These are phyloP conservation scores for Beauveria sp. DNA, from an alignment of 2,329 filamentous ascomycete species.

Conservation along the genomic window DNA sequence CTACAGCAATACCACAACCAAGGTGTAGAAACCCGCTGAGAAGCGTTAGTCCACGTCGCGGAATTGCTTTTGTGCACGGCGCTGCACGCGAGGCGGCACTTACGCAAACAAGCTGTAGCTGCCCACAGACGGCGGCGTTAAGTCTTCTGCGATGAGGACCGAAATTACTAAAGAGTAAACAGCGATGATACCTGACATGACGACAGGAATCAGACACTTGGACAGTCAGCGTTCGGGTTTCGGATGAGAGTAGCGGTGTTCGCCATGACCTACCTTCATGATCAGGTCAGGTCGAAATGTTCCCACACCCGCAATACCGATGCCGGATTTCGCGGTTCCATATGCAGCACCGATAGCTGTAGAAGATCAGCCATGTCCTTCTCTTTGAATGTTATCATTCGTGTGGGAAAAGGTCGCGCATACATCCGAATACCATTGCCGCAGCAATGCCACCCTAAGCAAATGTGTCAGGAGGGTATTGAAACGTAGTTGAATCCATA, in stretches of 20 bases:
- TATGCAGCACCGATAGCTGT: conserved; percentile 68
- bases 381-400: not conserved
- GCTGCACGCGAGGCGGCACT: conserved; percentile 22
- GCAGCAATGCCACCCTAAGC: conserved; percentile 65
- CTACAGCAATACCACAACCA: conserved; percentile 81
- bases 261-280: conserved; percentile 62
- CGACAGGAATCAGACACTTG: conserved; percentile 75
- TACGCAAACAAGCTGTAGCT: conserved; percentile 81
- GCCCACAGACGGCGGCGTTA: conserved; percentile 58
- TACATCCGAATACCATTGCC: conserved; percentile 82
- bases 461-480: conserved; percentile 9
- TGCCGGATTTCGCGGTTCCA: conserved; percentile 81
- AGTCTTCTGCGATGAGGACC: conserved; percentile 88
- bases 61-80: not conserved
- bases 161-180: conserved; percentile 97
- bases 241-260: not conserved
- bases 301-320: conserved; percentile 79
- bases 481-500: not conserved
- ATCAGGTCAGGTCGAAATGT: conserved; percentile 81
- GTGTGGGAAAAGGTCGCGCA: conserved; percentile 22
- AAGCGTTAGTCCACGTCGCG: conserved; percentile 14
- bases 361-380: not conserved
- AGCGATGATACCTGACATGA: conserved; percentile 99
- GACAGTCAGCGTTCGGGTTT: not conserved
- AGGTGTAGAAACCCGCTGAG: conserved; percentile 85